Base-by-base conservation (phyloP, 768 basidiomycete species). In the Chalciporus pseudorubinellus region DNA sequence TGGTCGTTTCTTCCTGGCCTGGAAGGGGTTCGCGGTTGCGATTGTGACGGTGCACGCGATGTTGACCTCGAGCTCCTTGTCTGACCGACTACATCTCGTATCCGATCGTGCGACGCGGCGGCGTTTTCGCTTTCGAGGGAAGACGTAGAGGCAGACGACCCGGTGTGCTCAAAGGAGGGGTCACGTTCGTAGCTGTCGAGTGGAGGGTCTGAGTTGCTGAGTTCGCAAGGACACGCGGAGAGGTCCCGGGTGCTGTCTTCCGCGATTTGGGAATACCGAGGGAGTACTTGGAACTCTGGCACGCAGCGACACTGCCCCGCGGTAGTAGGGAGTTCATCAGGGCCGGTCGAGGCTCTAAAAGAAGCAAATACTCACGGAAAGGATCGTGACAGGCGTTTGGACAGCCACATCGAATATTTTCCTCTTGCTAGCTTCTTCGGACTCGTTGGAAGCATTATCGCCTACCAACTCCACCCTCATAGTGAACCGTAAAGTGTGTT, bases 321-420 rank as follows among this genome's bases (percentile, higher is more conserved):
- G 5, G 9, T 0, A 11, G 26, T 11, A 29, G 20, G 24, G 46
- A 47, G 22, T n/a, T 19, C 16, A 22, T 7, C 20, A 29, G 31
- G 31, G 29, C 39, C 46, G 8, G 12, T 21, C 16, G 16, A 14
- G 8, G 22, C 22, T 9, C 24, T 22, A n/a, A n/a, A 24, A 26
- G 44, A 38, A 40, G 21, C 21, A 0, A 24, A 20, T 26, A 74
- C 88, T 74, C 59, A 92, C 91, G 3, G 94, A 94, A 41, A 97
- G 84, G 44, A 98, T 82, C 38, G 91, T 84, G 24, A 98, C 78
- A 0, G 93, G 92, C 0, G 85, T 87, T 66, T 93, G 91, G 46
- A 95, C 77, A 39, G 91, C 82, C 57, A 95, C 90, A 61, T 95
- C 95, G 65, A 89, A 93, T 58, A 89, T 68, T 71, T 87, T 94